Evolutionary conservation across 768 basidiomycete genomes (phyloP), one percentile per base, ranked within the genome.

Genomic region (Termitomyces sp.): DNA sequence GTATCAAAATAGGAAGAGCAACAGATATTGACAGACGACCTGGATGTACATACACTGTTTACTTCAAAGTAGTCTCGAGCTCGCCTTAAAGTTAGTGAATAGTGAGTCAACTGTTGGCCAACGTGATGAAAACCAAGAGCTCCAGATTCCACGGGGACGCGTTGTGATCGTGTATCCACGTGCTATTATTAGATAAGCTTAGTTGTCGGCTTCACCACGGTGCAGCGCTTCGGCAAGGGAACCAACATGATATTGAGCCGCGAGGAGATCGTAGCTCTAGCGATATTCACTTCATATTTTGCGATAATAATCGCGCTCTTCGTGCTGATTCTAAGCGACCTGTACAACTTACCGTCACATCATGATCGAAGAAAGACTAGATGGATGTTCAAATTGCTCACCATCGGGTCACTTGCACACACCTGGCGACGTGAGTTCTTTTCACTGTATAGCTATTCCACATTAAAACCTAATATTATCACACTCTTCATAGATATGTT

Each of bases 401-500:
- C 70, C 2, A 10, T 69, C 10, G 67, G 50, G 4, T 73, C 72
- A 16, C 59, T 74, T 24, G 54, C 56, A 5, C 72, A 76, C 53
- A 76, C 74, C n/a, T 74, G 73, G 74, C 69, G 64, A 39, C 74
- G 74, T 76, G 56, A n/a, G 70, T 65, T 22, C 13, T 10, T 65
- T 33, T 30, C 42, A 14, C 22, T 22, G 27, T 44, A 34, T 48
- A n/a, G 20, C 2, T 4, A 59, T 26, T 12, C 7, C 5, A 10
- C 14, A 16, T 55, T 45, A 12, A 56, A 24, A 18, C 5, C 18
- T 27, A 39, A 26, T 4, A 14, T 12, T 18, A 26, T 46, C 12
- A n/a, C 8, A 18, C 39, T 10, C n/a, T 20, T 58, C 68, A 37
- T 45, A 63, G 73, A 73, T 58, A 74, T 74, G 73, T 67, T 74